Evolutionary conservation across 2,329 filamentous ascomycete genomes (phyloP).

Genomic region (Ophiostoma novo-ulmi): DNA sequence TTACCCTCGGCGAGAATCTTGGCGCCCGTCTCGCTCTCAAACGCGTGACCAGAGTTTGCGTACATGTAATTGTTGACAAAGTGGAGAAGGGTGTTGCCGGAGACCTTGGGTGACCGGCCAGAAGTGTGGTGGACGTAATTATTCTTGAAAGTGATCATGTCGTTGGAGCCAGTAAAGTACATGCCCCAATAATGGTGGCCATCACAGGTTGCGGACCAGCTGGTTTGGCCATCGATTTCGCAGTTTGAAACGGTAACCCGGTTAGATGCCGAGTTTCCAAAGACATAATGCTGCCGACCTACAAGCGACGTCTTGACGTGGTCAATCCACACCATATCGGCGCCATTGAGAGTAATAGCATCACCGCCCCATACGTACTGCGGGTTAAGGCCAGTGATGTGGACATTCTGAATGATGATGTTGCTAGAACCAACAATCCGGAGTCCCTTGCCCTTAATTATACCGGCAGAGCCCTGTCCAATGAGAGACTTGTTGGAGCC

Average conservation of each 20-base stretch:
- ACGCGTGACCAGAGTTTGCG: background rate
- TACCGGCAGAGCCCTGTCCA: background rate
- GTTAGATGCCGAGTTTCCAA: slow-evolving; percentile 11
- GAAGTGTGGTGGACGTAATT: slow-evolving; percentile 12
- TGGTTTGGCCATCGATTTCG: slow-evolving; percentile 1
- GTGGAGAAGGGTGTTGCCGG: slow-evolving; percentile 3
- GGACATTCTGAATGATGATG: slow-evolving; percentile 7
- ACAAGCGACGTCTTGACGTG: slow-evolving; percentile 7
- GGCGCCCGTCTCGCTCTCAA: slow-evolving; percentile 1
- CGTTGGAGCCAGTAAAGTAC: slow-evolving; percentile 9
- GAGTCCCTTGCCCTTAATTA: slow-evolving; percentile 4
- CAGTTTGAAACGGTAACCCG: background rate
- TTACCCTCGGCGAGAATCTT: slow-evolving; percentile 7
- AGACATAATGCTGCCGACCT: slow-evolving; percentile 11
- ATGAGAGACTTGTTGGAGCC: background rate
- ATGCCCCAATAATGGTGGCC: slow-evolving; percentile 9
- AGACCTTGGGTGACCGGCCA: slow-evolving; percentile 3
- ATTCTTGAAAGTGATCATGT: slow-evolving; percentile 13
- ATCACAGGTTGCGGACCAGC: slow-evolving; percentile 3
- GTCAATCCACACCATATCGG: slow-evolving; percentile 10
- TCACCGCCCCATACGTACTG: slow-evolving; percentile 9
- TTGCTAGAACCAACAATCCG: slow-evolving; percentile 4
- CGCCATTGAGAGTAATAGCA: slow-evolving; percentile 8
- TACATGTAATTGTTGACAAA: slow-evolving; percentile 12
- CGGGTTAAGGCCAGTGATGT: background rate